These are phyloP conservation scores for Quercus bicolor DNA, from an alignment of 306 rosid genomes.

Conservation along the genomic window DNA sequence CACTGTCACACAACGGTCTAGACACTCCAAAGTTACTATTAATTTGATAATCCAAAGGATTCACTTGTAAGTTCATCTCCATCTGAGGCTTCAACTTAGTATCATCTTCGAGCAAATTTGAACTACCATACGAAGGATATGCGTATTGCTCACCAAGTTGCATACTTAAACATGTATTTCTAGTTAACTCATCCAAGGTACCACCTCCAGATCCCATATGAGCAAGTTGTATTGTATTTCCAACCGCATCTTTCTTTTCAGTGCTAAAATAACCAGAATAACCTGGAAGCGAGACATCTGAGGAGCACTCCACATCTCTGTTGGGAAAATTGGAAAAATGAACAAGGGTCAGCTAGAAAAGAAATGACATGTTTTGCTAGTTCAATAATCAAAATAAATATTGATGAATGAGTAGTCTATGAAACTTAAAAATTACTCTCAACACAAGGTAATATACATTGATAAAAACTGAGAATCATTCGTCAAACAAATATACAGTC, in stretches of 20 bases:
- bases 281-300: slow-evolving; percentile 42
- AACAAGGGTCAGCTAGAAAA: slow-evolving; percentile 11
- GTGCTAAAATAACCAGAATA: slow-evolving; percentile 44
- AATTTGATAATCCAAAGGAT: slow-evolving; percentile 46
- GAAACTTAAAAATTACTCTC: background rate
- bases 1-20: slow-evolving; percentile 45
- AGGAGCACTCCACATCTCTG: slow-evolving; percentile 57
- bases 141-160: slow-evolving; percentile 50
- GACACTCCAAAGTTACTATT: slow-evolving; percentile 46
- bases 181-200: slow-evolving; percentile 44
- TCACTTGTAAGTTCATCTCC: slow-evolving; percentile 34
- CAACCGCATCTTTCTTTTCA: slow-evolving; percentile 43
- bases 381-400: background rate
- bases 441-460: background rate
- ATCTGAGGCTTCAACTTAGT: slow-evolving; percentile 31
- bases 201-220: slow-evolving; percentile 44
- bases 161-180: slow-evolving; percentile 40
- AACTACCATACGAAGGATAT: slow-evolving; percentile 31
- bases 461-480: background rate
- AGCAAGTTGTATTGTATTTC: slow-evolving; percentile 42
- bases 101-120: slow-evolving; percentile 25
- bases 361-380: background rate
- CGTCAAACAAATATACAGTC: background rate
- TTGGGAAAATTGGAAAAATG: slow-evolving; percentile 25
- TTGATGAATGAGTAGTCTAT: background rate